Conservation (phyloP, 108 stramenopile genomes). For the Seminavis robusta region DNA sequence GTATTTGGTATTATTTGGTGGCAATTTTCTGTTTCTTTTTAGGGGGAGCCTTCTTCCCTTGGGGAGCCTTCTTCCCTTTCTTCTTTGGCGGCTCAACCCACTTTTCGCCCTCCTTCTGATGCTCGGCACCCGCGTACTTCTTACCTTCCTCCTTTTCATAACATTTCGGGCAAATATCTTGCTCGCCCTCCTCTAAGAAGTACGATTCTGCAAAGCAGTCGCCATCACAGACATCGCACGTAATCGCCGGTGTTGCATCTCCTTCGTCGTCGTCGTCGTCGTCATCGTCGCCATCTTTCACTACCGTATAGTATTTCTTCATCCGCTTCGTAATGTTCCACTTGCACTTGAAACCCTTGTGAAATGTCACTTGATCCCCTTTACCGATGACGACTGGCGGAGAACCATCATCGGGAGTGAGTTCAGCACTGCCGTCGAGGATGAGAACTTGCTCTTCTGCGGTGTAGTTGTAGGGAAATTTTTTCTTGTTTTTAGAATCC, state of each 20-base stretch:
- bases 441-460: slow-evolving; percentile 6
- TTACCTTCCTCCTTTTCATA: no score
- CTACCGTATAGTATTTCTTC: slow-evolving; percentile 12
- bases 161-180: no score
- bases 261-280: no score
- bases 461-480: slow-evolving; percentile 3
- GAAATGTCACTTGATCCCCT: slow-evolving; percentile 11
- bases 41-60: no score
- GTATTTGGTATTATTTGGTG: no score
- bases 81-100: no score
- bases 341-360: slow-evolving; percentile 18
- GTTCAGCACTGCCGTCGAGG: slow-evolving; percentile 4
- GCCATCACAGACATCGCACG: slow-evolving; percentile 8
- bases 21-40: no score
- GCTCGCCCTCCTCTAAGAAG: no score
- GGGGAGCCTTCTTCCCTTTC: no score
- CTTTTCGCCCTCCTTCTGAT: no score
- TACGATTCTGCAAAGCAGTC: slow-evolving; percentile 7
- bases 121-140: no score
- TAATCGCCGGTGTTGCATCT: slow-evolving; percentile 1
- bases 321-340: no score
- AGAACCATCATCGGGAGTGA: slow-evolving; percentile 5
- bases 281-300: not conserved
- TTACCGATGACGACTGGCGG: slow-evolving; percentile 5
- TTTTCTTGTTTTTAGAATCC: slow-evolving; percentile 6